Evolutionary conservation across 2,329 filamentous ascomycete species (phyloP), one percentile per base, ranked within the genome.

Genomic region (Ceratocystis huliohia): DNA sequence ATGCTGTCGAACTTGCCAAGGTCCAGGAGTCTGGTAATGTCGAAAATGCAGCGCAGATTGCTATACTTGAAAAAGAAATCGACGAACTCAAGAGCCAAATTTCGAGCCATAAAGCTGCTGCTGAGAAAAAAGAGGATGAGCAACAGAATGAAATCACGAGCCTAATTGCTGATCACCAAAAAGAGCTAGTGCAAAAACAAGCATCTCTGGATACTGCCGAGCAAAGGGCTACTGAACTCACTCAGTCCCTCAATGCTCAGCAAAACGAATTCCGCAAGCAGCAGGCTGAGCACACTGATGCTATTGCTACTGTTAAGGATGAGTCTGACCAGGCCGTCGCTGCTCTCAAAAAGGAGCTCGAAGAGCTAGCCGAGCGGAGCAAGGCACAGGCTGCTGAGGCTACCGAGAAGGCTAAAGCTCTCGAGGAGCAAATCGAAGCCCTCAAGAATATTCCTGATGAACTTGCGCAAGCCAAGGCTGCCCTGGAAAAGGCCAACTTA

Each of bases 371-470:
- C 13, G 57, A 65, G n/a, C 25, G 63, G 57, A 68, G 50, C 20
- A 62, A 45, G 28, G 37, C 46, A 5, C 63, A 68, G 25, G 59
- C 56, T 5, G 63, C 63, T 7, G 75, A 77, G 50, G 62, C 65
- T n/a, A 30, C 62, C 46, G 53, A 67, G 8, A 75, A 77, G 28
- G 77, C 80, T 73, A 71, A 74, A 71, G 76, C 76, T 17, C 76
- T 85, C 6, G 79, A 82, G 71, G 76, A 68, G 10, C 81, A 84
- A 71, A 84, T 85, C 61, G 80, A 82, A 71, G 74, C 77, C 61
- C 84, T 83, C 74, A 84, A 84, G 75, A 65, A 56, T 28, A 48
- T 68, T n/a, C 66, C 66, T 5, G 44, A 20, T 15, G 46, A 68
- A 28, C 46, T 68, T 53, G 46, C 57, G 5, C 45, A 64, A n/a